Evolutionary conservation across 345 rosid genomes (phyloP).

Genomic region (Dovyalis caffra): DNA sequence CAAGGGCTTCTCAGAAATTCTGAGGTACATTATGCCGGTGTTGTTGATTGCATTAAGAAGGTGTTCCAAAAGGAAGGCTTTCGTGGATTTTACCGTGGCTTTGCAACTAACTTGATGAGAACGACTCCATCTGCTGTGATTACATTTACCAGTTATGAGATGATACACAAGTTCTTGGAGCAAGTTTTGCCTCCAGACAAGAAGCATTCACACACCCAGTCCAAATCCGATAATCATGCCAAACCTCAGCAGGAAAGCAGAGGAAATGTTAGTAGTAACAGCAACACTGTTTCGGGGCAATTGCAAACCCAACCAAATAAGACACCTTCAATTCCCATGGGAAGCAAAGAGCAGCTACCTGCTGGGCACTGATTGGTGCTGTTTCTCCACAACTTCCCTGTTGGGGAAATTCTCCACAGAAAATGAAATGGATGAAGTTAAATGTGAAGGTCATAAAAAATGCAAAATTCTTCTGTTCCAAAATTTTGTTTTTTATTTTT

Average conservation of each 20-base stretch:
- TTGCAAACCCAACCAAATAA: conserved; percentile 36
- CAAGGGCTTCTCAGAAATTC: conserved; percentile 68
- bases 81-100: conserved; percentile 80
- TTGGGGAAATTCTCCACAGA: conserved; percentile 9
- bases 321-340: conserved; percentile 38
- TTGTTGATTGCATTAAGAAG: conserved; percentile 68
- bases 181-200: conserved; percentile 30
- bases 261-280: conserved; percentile 22
- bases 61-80: conserved; percentile 69
- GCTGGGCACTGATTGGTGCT: conserved; percentile 14
- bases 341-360: conserved; percentile 33
- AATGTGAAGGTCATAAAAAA: conserved; percentile 14
- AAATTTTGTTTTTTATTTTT: not conserved
- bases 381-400: not conserved
- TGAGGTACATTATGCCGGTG: conserved; percentile 53
- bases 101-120: conserved; percentile 72
- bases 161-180: conserved; percentile 54
- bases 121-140: conserved; percentile 87
- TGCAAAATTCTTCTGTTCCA: not conserved
- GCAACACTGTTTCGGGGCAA: conserved; percentile 16
- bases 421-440: not conserved
- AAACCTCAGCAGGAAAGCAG: conserved; percentile 21
- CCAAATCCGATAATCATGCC: conserved; percentile 21
- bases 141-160: conserved; percentile 82
- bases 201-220: conserved; percentile 30